Conservation (phyloP, 2,329 filamentous ascomycete genomes). For the Apiospora aurea region DNA sequence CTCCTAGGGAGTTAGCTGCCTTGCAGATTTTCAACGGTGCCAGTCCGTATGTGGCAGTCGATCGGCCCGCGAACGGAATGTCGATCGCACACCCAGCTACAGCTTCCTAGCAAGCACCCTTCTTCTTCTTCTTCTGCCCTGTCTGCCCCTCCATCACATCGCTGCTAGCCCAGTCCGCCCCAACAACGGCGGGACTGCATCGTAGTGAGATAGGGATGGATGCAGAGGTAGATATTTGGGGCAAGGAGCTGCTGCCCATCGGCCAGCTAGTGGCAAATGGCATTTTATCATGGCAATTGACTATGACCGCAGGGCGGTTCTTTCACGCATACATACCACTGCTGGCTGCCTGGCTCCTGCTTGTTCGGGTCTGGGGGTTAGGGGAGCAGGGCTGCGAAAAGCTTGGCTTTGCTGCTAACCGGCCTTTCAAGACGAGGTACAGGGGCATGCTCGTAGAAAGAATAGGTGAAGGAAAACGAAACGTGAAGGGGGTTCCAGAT, state of each 20-base stretch:
- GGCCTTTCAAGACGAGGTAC: neutral
- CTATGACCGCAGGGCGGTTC: neutral
- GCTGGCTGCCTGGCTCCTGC: neutral
- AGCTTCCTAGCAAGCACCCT: neutral
- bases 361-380: neutral
- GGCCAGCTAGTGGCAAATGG: neutral
- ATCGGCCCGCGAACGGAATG: constrained; percentile 20
- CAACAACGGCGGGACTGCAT: neutral
- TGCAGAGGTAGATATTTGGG: neutral
- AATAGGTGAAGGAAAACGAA: neutral
- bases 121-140: neutral
- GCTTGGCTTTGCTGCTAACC: neutral
- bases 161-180: neutral
- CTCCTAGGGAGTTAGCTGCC: neutral
- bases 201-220: neutral
- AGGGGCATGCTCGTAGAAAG: neutral
- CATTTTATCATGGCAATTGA: neutral
- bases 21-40: neutral
- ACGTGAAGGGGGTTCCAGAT: neutral
- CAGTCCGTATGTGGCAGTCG: constrained; percentile 14
- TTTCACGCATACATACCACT: neutral
- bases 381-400: neutral
- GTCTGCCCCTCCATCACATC: constrained; percentile 9
- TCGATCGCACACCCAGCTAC: neutral
- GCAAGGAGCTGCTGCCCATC: neutral